Percentiles rank a stretch among this genome's conserved stretches.
Evolutionary conservation across 73 alveolate species (phyloP).

Genomic region (Paraurostyla sp.): DNA sequence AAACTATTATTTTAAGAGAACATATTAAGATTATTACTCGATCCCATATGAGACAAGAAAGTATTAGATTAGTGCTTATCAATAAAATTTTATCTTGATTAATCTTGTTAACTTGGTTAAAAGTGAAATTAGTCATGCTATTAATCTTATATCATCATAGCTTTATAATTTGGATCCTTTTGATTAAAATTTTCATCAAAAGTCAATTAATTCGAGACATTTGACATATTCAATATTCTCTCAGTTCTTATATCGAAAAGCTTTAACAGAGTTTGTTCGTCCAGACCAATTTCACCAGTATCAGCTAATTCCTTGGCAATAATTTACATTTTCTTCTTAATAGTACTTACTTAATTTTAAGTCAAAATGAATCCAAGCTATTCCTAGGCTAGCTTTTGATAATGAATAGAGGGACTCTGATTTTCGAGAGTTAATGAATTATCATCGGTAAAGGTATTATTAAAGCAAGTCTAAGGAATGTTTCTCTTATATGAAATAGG

Average conservation of each 20-base stretch:
- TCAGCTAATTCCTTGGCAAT: slow-evolving; percentile 49
- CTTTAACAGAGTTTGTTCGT: slow-evolving; percentile 33
- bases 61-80: no score
- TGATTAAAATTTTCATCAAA: background rate
- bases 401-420: background rate
- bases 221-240: background rate
- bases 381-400: background rate
- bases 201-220: background rate
- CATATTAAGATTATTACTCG: background rate
- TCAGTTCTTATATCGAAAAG: slow-evolving; percentile 29
- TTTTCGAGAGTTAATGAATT: background rate
- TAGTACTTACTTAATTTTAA: slow-evolving; percentile 12
- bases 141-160: no score
- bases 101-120: no score
- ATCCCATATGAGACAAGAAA: no score
- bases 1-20: background rate
- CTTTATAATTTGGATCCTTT: no score
- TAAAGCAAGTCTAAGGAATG: background rate
- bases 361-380: background rate
- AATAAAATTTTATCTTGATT: no score
- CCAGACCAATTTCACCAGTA: slow-evolving; percentile 34
- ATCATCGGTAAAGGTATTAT: background rate
- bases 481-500: background rate
- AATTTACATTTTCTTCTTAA: slow-evolving; percentile 11
- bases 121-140: no score